These are phyloP conservation scores for Tylopilus sp. DNA, from an alignment of 1,284 basidiomycete genomes.

Conservation along the genomic window DNA sequence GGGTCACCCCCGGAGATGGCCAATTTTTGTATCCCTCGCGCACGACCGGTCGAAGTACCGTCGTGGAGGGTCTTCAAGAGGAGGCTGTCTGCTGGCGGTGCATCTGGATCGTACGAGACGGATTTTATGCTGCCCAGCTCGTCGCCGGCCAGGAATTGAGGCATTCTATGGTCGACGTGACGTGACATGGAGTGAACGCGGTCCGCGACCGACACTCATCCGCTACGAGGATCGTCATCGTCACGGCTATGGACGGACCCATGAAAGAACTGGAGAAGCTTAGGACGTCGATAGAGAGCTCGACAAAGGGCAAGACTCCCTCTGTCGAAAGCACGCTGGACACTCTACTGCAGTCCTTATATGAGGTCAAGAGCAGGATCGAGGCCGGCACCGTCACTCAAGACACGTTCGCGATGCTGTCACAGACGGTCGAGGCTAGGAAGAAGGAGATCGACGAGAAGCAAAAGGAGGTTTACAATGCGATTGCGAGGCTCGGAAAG, in stretches of 20 bases:
- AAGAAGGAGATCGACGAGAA: slow-evolving; percentile 86
- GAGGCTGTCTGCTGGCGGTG: slow-evolving; percentile 26
- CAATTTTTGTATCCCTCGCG: slow-evolving; percentile 31
- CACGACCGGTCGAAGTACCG: slow-evolving; percentile 32
- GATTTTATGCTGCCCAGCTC: slow-evolving; percentile 70
- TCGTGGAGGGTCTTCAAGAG: slow-evolving; percentile 37
- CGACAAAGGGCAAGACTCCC: slow-evolving; percentile 49
- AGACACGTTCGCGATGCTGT: slow-evolving; percentile 51
- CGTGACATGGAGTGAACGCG: slow-evolving; percentile 17
- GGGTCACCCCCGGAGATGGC: slow-evolving; percentile 39
- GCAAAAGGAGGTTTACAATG: slow-evolving; percentile 82
- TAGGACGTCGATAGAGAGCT: slow-evolving; percentile 52
- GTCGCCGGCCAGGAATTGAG: slow-evolving; percentile 66
- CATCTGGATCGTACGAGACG: slow-evolving; percentile 40
- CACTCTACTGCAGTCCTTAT: slow-evolving; percentile 59
- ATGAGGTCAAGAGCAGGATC: slow-evolving; percentile 54
- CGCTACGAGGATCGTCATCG: neutral
- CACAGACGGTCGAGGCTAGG: slow-evolving; percentile 57
- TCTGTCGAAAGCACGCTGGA: slow-evolving; percentile 67
- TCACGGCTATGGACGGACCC: slow-evolving; percentile 63
- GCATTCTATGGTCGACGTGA: slow-evolving; percentile 42
- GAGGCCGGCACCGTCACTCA: slow-evolving; percentile 52
- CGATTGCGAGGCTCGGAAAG: slow-evolving; percentile 76
- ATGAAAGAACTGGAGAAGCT: slow-evolving; percentile 74
- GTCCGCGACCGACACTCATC: neutral